Conservation (phyloP, 495 filamentous ascomycete genomes). For the Elasticomyces elasticus region DNA sequence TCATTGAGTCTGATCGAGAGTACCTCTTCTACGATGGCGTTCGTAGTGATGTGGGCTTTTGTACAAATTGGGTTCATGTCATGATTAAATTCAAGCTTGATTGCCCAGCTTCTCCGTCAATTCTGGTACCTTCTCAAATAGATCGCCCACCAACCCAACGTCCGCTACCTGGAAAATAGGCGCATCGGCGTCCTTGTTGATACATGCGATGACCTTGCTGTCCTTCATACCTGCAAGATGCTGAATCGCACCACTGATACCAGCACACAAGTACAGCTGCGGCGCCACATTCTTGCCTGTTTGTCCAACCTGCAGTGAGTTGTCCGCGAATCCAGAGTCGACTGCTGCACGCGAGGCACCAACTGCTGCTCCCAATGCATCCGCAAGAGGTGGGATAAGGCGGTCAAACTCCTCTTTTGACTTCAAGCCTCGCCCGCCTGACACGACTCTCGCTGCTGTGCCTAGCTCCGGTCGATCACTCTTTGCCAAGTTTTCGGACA, state of each 20-base stretch:
- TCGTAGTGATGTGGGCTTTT: too few species aligned
- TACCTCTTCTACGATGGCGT: too few species aligned
- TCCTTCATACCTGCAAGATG: constrained; percentile 99
- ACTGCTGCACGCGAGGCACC: constrained; percentile 92
- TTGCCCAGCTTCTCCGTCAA: constrained; percentile 84
- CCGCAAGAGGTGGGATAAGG: constrained; percentile 82
- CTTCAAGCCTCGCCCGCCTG: constrained; percentile 88
- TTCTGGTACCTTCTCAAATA: constrained; percentile 93
- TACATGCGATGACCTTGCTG: constrained; percentile 97
- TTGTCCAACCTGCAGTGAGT: constrained; percentile 95
- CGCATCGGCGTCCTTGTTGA: constrained; percentile 95
- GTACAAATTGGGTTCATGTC: too few species aligned
- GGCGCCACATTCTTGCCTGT: constrained; percentile 98
- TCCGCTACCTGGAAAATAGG: constrained; percentile 98
- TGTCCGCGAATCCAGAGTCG: constrained; percentile 97
- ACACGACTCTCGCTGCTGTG: constrained; percentile 82
- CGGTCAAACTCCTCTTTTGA: constrained; percentile 94
- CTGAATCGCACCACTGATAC: constrained; percentile 94
- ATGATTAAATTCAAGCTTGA: background rate
- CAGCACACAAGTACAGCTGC: constrained; percentile 87
- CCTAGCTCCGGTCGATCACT: constrained; percentile 90
- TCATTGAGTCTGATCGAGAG: background rate
- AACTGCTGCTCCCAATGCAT: constrained; percentile 83
- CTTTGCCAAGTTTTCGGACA: constrained; percentile 85
- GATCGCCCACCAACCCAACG: constrained; percentile 85